Percentiles rank a stretch among this genome's conserved stretches.
Conservation (phyloP, 495 filamentous ascomycete species). For the Pseudotulostoma volvatum region DNA sequence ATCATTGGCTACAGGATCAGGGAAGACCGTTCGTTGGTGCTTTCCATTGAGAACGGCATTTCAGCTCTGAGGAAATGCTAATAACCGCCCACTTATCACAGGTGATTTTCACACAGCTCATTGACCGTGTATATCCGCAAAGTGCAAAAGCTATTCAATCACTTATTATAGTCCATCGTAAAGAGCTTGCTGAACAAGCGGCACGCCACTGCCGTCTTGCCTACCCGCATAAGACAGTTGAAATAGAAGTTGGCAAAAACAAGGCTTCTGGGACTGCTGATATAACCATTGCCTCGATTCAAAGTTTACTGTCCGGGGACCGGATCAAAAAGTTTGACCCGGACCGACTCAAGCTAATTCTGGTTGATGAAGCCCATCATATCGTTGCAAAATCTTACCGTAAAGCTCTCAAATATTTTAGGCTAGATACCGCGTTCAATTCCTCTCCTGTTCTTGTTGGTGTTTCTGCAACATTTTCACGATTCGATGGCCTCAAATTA, state of each 20-base stretch:
- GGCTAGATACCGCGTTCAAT: constrained; percentile 35
- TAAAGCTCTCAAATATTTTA: constrained; percentile 55
- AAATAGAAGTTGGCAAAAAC: constrained; percentile 75
- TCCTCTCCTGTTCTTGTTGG: constrained; percentile 63
- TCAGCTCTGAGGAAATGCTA: constrained; percentile 4
- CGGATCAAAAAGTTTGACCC: constrained; percentile 73
- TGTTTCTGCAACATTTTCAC: constrained; percentile 83
- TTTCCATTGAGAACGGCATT: background rate
- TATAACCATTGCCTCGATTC: constrained; percentile 85
- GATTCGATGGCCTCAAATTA: constrained; percentile 74
- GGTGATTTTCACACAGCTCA: constrained; percentile 94
- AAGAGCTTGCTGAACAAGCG: constrained; percentile 92
- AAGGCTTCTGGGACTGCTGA: constrained; percentile 65
- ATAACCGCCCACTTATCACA: constrained; percentile 18
- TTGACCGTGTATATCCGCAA: constrained; percentile 52
- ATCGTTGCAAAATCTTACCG: constrained; percentile 76
- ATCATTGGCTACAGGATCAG: constrained; percentile 79
- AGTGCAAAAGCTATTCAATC: constrained; percentile 50
- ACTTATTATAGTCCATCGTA: constrained; percentile 80
- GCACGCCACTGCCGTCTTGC: constrained; percentile 61
- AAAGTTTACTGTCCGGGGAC: constrained; percentile 57
- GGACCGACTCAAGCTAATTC: constrained; percentile 62
- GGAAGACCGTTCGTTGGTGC: constrained; percentile 57
- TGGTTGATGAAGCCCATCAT: constrained; percentile 98
- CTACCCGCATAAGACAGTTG: constrained; percentile 64